Conservation (phyloP, 805 yeast species). For the Candida xiaguanensis region DNA sequence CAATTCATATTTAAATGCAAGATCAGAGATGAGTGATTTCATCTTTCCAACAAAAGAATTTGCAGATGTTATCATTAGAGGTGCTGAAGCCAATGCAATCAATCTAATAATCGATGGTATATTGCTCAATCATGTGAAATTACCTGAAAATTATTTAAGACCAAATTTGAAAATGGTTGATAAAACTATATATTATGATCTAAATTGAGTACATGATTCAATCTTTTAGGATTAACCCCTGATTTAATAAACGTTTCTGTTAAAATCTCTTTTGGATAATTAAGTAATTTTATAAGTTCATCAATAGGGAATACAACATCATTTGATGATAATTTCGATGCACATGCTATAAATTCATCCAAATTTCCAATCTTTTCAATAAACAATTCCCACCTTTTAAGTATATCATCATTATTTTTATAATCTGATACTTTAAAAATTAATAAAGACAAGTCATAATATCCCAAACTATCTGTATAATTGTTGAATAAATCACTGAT, state of each 20-base stretch:
- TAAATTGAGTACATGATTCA: conserved; percentile 57
- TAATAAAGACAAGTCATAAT: conserved; percentile 73
- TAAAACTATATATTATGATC: conserved; percentile 43
- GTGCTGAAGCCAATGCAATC: conserved; percentile 58
- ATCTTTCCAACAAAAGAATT: conserved; percentile 65
- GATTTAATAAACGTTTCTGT: conserved; percentile 60
- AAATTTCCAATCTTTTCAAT: conserved; percentile 57
- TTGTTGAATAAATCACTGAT: conserved; percentile 80
- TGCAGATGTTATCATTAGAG: conserved; percentile 71
- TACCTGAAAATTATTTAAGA: conserved; percentile 23
- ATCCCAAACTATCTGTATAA: conserved; percentile 83
- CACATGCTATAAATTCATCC: conserved; percentile 48
- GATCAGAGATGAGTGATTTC: conserved; percentile 65
- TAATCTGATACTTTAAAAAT: conserved; percentile 83
- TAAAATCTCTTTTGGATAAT: conserved; percentile 55
- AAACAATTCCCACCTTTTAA: conserved; percentile 74
- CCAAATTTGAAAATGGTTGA: conserved; percentile 32
- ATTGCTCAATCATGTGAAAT: conserved; percentile 26
- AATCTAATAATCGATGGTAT: conserved; percentile 64
- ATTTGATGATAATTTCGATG: conserved; percentile 59
- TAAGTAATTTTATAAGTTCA: conserved; percentile 62
- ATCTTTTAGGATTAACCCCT: conserved; percentile 60
- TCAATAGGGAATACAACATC: conserved; percentile 80
- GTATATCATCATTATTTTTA: conserved; percentile 77
- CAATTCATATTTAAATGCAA: conserved; percentile 49